Base-by-base conservation (phyloP, 495 filamentous ascomycete genomes). In the Diplogelasinospora grovesii region DNA sequence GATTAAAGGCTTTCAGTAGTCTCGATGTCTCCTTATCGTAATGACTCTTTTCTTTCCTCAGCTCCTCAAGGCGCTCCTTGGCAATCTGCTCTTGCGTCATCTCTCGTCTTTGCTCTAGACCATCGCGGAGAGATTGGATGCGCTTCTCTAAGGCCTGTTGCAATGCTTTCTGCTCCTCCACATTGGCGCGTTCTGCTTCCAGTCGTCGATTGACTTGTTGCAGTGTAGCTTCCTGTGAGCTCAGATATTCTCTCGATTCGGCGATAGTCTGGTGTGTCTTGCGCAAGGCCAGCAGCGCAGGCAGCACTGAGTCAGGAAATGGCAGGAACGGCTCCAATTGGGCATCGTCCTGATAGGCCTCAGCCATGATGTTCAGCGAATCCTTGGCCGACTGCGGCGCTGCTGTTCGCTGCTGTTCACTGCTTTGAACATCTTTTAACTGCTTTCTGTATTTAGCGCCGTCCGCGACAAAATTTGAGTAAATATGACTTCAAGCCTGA, bases 201-300 rank as follows among this genome's bases (percentile, higher is more conserved):
- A 88, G 61, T 6, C 68, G 68, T 36, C 70, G 57, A 31, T 73
- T 69, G 4, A 73, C 59, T 11, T 61, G 53, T 27, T 75, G 65
- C n/a, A 86, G 56, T 7, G 71, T 70, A 8, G 65, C 57, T 34
- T 69, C 64, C 3, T 79, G 75, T 23, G 70, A 63, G n/a, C 56
- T 48, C 19, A 85, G 69, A 10, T 78, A 79, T 3, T 65, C 59
- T 42, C 74, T 79, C 16, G 76, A 81, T 43, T 84, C 81, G 26
- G 69, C 55, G 32, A 86, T 75, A 16, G 78, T 76, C 26, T 71
- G 71, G 22, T 78, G 66, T 1, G 77, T 81, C 41, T 74, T 78
- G 22, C 81, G 74, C 20, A 85, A 58, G 2, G 85, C 85, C 6
- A 93, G 57, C 0, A 93, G 68, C 16, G 80, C 75, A 5, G 85